Evolutionary conservation across 257 asterid genomes (phyloP).

Genomic region (Ilex aquifolium): DNA sequence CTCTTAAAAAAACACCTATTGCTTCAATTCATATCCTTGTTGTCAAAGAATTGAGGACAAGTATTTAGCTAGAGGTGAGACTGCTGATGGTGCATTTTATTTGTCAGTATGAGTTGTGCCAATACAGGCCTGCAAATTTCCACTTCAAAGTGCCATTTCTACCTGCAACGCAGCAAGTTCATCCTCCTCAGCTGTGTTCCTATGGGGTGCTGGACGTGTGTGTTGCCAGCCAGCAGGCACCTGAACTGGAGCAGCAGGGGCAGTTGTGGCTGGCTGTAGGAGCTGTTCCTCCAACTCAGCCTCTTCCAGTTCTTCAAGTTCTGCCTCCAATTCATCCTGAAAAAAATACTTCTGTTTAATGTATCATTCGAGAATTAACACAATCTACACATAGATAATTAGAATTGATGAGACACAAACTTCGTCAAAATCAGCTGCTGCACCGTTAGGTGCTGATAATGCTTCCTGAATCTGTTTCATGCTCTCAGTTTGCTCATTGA

Average conservation of each 20-base stretch:
- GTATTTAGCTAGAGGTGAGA: no score
- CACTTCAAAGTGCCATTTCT: constrained; percentile 29
- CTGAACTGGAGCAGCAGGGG: constrained; percentile 57
- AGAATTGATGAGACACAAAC: constrained; percentile 6
- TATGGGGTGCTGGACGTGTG: constrained; percentile 29
- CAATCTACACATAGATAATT: neutral
- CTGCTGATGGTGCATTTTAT: no score
- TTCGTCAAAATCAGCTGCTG: no score
- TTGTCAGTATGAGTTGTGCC: no score
- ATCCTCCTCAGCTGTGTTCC: constrained; percentile 52
- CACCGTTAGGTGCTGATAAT: no score
- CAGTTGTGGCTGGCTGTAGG: constrained; percentile 65
- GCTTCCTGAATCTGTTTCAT: no score
- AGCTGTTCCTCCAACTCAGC: constrained; percentile 66
- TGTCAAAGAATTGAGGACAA: no score
- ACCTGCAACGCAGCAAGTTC: constrained; percentile 59
- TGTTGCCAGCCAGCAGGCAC: constrained; percentile 60
- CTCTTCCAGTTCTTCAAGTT: constrained; percentile 78
- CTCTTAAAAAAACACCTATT: no score
- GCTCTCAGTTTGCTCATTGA: no score
- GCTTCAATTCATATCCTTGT: no score
- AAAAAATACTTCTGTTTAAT: neutral
- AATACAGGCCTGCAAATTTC: constrained; percentile 17
- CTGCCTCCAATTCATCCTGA: constrained; percentile 26
- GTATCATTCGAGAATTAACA: constrained; percentile 2